Base-by-base conservation (phyloP, 352 stramenopile species). In the Globisporangium canariense region DNA sequence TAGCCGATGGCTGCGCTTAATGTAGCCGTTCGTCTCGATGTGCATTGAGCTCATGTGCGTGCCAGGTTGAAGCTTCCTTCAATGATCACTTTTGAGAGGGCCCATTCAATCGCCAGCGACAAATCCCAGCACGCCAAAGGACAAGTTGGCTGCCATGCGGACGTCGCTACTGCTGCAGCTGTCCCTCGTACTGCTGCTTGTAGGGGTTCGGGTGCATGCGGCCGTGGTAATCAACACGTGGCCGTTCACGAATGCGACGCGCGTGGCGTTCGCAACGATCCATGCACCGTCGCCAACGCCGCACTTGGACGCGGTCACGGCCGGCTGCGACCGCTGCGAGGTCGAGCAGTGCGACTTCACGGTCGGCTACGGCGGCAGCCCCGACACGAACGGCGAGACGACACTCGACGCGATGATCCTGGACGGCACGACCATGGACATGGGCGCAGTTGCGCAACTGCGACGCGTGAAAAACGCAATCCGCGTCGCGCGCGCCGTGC, bases 321-420 rank as follows among this genome's bases (percentile, higher is more conserved):
- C 61, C 7, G 87, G 87, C 38, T 93, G 87, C 77, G 86, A 91
- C 36, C 80, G 73, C 36, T 95, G 87, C 58, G 87, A 95, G 64
- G 64, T 90, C 30, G 81, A 95, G 51, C 89, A 96, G 71, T 97
- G 88, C 67, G 89, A 96, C 65, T 90, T 88, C 54, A 96, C 86
- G 0, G 89, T 97, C 57, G 91, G 91, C 1, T 97, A 89, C 61
- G 91, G 91, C 18, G 89, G 88, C 8, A 95, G 89, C 53, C 90
- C 91, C 0, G 90, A 97, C 62, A 83, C 79, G 2, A 78, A 62
- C n/a, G 91, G 89, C 4, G 86, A 96, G 64, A 96, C 90, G 11
- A 97, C 89, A 22, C 78, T 97, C 13, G 91, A 97, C 59, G 89
- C 91, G 6, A 97, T 97, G 89, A 93, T 97, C 60, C 70, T 97